Evolutionary conservation across 2,329 filamentous ascomycete species (phyloP).

Genomic region (Diaporthe sp.): DNA sequence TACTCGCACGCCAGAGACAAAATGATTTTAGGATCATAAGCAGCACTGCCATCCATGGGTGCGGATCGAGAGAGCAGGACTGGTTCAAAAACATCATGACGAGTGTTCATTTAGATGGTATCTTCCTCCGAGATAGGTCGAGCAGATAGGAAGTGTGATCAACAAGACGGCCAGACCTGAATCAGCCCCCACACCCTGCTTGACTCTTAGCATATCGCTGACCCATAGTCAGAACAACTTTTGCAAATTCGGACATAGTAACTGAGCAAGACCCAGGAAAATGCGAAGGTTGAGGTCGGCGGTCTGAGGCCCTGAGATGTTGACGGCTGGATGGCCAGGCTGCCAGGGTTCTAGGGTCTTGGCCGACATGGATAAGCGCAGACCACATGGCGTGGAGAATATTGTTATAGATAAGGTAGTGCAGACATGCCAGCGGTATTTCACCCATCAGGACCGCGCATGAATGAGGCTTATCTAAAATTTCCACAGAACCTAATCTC

Average conservation of each 20-base stretch:
- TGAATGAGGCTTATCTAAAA: background rate
- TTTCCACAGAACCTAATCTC: background rate
- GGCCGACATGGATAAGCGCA: constrained; percentile 2
- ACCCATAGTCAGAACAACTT: background rate
- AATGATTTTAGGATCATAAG: background rate
- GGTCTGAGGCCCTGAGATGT: constrained; percentile 4
- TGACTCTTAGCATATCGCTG: background rate
- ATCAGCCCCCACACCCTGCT: too few relatives aligned
- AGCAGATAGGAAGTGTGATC: too few relatives aligned
- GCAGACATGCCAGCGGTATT: background rate
- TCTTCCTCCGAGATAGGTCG: background rate
- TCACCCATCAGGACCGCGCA: background rate
- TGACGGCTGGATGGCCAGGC: background rate
- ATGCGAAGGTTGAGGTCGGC: background rate
- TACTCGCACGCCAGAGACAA: background rate
- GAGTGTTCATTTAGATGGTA: background rate
- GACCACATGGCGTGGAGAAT: background rate
- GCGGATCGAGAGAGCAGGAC: background rate
- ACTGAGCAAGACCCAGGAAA: too few relatives aligned
- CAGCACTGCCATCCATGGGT: background rate
- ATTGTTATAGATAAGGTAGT: background rate
- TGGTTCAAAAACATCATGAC: background rate
- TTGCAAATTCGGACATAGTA: background rate
- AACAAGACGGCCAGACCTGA: too few relatives aligned
- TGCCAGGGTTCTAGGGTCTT: background rate